A percentile compares a stretch with the other conserved stretches of the same genome.
These are phyloP conservation scores for Lepraria neglecta DNA, from an alignment of 495 filamentous ascomycete genomes.

Conservation along the genomic window DNA sequence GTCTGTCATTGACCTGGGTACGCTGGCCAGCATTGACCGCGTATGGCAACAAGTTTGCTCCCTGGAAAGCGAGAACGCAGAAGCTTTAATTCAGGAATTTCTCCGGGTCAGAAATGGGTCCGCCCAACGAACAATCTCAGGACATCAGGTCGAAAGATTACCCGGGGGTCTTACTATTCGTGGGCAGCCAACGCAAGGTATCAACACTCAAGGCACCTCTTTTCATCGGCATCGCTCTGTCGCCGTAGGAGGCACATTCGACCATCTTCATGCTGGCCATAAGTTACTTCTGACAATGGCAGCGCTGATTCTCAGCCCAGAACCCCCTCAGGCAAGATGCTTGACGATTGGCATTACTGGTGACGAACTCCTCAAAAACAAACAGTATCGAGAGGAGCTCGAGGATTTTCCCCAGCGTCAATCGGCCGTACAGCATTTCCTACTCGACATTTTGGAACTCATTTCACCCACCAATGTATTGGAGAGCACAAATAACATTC, in stretches of 20 bases:
- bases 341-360: slow-evolving; percentile 84
- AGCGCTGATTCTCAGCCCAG: slow-evolving; percentile 57
- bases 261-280: slow-evolving; percentile 94
- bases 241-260: slow-evolving; percentile 90
- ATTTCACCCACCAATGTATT: slow-evolving; percentile 29
- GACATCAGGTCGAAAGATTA: slow-evolving; percentile 31
- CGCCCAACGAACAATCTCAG: slow-evolving; percentile 38
- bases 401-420: slow-evolving; percentile 72
- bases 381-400: slow-evolving; percentile 75
- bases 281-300: slow-evolving; percentile 86
- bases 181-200: slow-evolving; percentile 9
- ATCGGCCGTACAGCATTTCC: slow-evolving; percentile 59
- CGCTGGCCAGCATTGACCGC: slow-evolving; percentile 46
- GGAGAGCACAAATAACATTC: slow-evolving; percentile 32
- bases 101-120: slow-evolving; percentile 25
- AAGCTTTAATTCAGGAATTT: slow-evolving; percentile 34
- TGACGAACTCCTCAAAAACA: slow-evolving; percentile 75
- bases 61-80: slow-evolving; percentile 53
- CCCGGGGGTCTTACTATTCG: slow-evolving; percentile 44
- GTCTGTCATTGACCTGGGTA: slow-evolving; percentile 54
- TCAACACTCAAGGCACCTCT: slow-evolving; percentile 21
- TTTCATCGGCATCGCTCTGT: slow-evolving; percentile 49
- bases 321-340: slow-evolving; percentile 21
- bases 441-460: slow-evolving; percentile 62
- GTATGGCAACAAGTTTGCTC: slow-evolving; percentile 67